Conservation (phyloP, 805 yeast species). For the Lipomyces orientalis region DNA sequence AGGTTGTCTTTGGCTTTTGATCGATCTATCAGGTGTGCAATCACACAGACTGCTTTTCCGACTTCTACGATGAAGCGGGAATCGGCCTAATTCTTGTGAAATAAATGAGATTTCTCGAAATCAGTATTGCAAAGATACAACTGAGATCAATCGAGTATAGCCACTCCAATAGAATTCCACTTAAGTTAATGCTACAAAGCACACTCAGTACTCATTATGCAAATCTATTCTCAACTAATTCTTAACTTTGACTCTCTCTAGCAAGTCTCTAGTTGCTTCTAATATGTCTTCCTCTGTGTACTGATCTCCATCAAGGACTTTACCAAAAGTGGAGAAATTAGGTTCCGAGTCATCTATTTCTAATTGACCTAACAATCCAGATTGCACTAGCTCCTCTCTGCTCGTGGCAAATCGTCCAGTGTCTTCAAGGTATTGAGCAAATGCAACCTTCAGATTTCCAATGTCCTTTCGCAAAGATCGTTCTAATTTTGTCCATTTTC, state of each 20-base stretch:
- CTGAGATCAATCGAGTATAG: background rate
- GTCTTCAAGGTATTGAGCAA: slow-evolving; percentile 19
- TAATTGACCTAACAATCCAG: slow-evolving; percentile 16
- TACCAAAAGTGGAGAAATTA: slow-evolving; percentile 22
- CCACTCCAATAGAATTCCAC: background rate
- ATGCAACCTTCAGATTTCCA: slow-evolving; percentile 32
- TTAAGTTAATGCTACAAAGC: background rate
- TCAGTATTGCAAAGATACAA: no score
- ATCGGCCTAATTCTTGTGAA: background rate
- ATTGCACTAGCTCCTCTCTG: slow-evolving; percentile 23
- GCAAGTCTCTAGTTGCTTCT: slow-evolving; percentile 14
- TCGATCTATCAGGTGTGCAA: background rate
- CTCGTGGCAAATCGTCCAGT: slow-evolving; percentile 23
- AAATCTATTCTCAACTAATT: background rate
- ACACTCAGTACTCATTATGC: background rate
- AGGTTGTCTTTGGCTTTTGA: no score
- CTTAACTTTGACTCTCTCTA: background rate
- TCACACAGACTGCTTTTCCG: no score
- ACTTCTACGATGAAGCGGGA: background rate
- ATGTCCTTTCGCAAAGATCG: slow-evolving; percentile 27
- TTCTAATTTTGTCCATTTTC: slow-evolving; percentile 30
- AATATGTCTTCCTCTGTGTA: slow-evolving; percentile 27
- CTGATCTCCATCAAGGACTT: slow-evolving; percentile 23
- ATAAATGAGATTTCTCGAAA: background rate
- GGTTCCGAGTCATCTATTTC: slow-evolving; percentile 21